Base-by-base conservation (phyloP, 2,329 filamentous ascomycete genomes). In the Akanthomyces muscarius region DNA sequence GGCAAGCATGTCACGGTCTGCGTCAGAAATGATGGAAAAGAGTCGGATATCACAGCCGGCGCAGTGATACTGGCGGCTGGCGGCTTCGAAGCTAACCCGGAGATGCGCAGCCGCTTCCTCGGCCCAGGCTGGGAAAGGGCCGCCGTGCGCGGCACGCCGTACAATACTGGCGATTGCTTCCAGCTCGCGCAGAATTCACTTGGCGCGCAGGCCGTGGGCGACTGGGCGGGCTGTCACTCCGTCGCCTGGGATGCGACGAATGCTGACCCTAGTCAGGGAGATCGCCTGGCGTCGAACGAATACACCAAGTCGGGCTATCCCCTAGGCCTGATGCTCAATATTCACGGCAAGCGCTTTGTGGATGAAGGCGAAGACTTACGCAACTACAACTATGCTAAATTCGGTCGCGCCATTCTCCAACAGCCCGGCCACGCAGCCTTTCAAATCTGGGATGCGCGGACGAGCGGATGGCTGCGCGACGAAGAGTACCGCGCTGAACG, bases 241-340 rank as follows among this genome's bases (percentile, higher is more conserved):
- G 83, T 84, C 0, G 82, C 82, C 5, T 89, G 87, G 87, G 87
- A 90, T 68, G 85, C 84, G 1, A 81, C 88, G 68, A 6, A 53
- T 11, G 81, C 86, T 0, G 78, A 82, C 0, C 71, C 79, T 0
- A 70, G 84, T 65, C 74, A 75, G 0, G 87, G 87, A 4, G 82
- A 89, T 66, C 78, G 84, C 2, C 74, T 73, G n/a, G 73, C 84
- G 2, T 86, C 86, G 4, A 89, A 90, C 68, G 82, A 89, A 70
- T 88, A 82, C 69, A 90, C 87, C 7, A 90, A 90, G 69, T 87
- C 83, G 0, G 87, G 87, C 1, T 89, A 89, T 66, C 86, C 87
- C 0, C 75, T 89, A 0, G 87, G 87, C 0, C 66, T 89, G 14
- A 89, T 88, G 82, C 63, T 89, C 18, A 89, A 90, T 67, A 71